Percentiles rank a stretch among this genome's conserved stretches.
Conservation (phyloP, 225 moss, liverwort and hornwort species). For the Neckera pumila region DNA sequence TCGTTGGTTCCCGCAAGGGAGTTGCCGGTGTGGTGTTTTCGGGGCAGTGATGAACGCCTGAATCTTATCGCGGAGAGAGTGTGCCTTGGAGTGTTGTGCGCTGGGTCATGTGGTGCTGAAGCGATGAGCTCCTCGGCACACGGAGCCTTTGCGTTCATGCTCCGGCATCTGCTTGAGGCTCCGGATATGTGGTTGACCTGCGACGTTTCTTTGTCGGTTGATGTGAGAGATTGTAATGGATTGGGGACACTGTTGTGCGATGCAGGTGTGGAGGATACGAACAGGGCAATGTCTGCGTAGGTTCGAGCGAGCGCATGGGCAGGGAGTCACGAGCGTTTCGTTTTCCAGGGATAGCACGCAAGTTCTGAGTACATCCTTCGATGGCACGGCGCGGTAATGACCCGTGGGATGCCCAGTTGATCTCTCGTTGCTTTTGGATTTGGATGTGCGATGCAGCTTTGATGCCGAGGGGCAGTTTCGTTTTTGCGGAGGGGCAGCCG, state of each 20-base stretch:
- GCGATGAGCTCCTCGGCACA: not conserved
- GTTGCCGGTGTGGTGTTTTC: not conserved
- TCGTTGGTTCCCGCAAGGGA: not conserved
- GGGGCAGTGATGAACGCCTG: not conserved
- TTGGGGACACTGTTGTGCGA: not conserved
- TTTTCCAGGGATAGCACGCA: slow-evolving; percentile 95
- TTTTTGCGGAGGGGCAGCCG: not conserved
- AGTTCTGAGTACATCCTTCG: slow-evolving; percentile 84
- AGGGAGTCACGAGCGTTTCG: slow-evolving; percentile 85
- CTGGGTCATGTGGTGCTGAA: not conserved
- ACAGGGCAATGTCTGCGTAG: slow-evolving; percentile 94
- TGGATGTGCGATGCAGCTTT: not conserved
- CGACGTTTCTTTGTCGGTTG: not conserved
- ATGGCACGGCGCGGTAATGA: slow-evolving; percentile 73
- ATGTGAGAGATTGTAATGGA: not conserved
- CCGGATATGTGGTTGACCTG: not conserved
- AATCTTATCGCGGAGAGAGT: not conserved
- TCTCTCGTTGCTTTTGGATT: not conserved
- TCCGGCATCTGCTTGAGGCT: not conserved
- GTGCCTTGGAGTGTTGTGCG: not conserved
- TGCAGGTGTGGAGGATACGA: slow-evolving; percentile 94
- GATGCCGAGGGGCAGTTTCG: not conserved
- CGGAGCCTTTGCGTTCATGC: not conserved
- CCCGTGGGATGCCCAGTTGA: not conserved
- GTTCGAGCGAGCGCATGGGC: slow-evolving; percentile 90